These are phyloP conservation scores for Tinospora cordifolia DNA, from an alignment of 164 flowering plant genomes.

Conservation along the genomic window DNA sequence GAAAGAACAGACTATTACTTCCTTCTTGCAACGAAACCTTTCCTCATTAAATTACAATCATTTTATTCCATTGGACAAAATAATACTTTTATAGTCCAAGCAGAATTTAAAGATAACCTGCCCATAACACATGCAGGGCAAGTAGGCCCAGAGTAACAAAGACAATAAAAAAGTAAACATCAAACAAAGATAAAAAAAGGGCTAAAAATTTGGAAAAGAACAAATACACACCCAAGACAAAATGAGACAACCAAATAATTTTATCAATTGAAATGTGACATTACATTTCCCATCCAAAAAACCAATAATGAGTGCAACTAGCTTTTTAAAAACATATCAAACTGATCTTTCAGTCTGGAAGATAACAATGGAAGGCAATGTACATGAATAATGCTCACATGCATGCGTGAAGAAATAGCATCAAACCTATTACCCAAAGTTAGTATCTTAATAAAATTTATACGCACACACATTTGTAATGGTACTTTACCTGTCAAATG, in stretches of 20 bases:
- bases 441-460: neutral
- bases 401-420: neutral
- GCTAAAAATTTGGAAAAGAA: neutral
- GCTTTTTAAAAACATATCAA: too few relatives aligned
- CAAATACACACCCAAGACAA: neutral
- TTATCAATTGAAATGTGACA: too few relatives aligned
- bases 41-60: neutral
- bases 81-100: neutral
- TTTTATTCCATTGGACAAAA: neutral
- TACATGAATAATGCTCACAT: neutral
- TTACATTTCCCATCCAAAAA: too few relatives aligned
- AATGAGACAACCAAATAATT: neutral
- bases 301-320: too few relatives aligned
- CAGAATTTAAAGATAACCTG: neutral
- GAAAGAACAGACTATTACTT: neutral
- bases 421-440: neutral
- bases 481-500: conserved; percentile 77
- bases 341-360: too few relatives aligned
- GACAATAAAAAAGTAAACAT: neutral
- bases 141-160: too few relatives aligned
- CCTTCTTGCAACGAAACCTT: neutral
- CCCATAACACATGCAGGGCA: neutral
- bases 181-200: neutral
- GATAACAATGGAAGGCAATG: too few relatives aligned
- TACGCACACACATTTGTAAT: neutral